Conservation (phyloP, 352 stramenopile genomes). For the Phytophthora europaea region DNA sequence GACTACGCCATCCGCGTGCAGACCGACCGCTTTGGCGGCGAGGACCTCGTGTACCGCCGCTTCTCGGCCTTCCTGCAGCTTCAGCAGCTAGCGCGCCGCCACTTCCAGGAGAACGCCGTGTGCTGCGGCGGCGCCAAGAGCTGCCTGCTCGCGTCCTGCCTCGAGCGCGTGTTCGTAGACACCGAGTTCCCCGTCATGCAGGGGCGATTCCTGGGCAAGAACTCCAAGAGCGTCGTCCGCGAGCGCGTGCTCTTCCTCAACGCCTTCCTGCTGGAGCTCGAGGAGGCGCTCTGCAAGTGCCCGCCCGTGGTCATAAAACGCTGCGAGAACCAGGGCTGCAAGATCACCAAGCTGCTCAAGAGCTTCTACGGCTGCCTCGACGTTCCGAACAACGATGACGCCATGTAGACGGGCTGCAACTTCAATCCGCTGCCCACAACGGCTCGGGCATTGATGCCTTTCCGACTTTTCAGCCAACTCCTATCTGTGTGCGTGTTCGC, state of each 20-base stretch:
- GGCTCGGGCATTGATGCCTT: not conserved
- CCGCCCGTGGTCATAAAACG: slow-evolving; percentile 75
- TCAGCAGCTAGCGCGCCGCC: slow-evolving; percentile 72
- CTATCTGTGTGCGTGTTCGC: slow-evolving; percentile 29
- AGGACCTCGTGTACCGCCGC: slow-evolving; percentile 82
- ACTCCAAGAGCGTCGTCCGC: slow-evolving; percentile 81
- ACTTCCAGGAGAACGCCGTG: slow-evolving; percentile 69
- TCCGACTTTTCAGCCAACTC: slow-evolving; percentile 7
- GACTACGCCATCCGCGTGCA: slow-evolving; percentile 88
- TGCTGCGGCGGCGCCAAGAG: slow-evolving; percentile 77
- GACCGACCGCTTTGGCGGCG: slow-evolving; percentile 63
- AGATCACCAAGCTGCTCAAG: slow-evolving; percentile 88
- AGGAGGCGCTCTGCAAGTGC: slow-evolving; percentile 84
- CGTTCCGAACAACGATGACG: slow-evolving; percentile 44
- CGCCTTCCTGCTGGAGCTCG: slow-evolving; percentile 80
- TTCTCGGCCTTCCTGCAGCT: slow-evolving; percentile 90
- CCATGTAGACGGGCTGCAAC: slow-evolving; percentile 45
- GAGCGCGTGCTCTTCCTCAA: slow-evolving; percentile 86
- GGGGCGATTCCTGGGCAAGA: slow-evolving; percentile 80
- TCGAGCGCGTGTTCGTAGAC: slow-evolving; percentile 72
- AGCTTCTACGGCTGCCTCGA: slow-evolving; percentile 85
- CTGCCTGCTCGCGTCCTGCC: slow-evolving; percentile 76
- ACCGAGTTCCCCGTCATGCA: slow-evolving; percentile 86
- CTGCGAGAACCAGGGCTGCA: slow-evolving; percentile 86
- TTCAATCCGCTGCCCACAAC: not conserved